Evolutionary conservation across 176 grass and related monocot genomes (phyloP), one percentile per base, ranked within the genome.

Genomic region (Saccharum officinarum): DNA sequence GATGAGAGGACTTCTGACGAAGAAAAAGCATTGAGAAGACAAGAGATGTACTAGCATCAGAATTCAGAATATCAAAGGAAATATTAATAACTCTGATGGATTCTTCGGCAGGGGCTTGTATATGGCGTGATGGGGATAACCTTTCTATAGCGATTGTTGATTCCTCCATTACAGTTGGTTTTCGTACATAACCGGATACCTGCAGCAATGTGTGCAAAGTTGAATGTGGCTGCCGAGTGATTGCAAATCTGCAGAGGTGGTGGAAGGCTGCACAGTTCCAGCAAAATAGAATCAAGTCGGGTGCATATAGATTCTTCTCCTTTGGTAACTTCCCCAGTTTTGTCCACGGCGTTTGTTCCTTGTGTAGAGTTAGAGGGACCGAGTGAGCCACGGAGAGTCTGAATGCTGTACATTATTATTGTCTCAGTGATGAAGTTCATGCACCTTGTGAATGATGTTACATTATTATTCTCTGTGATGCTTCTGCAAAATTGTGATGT

Each of bases 21-120:
- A 94, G 94, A 90, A 85, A 92, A 89, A 22, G 65, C 84, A 31
- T 71, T 83, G 60, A 92, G 89, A 80, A 93, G 92, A 42, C 94
- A 92, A 47, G 94, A 94, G 30, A 84, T 84, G 73, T 96, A 86
- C n/a, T 92, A 86, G 67, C 40, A 42, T n/a, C n/a, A n/a, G n/a
- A n/a, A n/a, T n/a, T 30, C 25, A 71, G 34, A 85, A 61, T 41
- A 5, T 38, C 6, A 49, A 69, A 69, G 39, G 2, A 20, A 26
- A 10, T 5, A 38, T 1, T 11, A 61, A n/a, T 4, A 44, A 26
- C 12, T 80, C 31, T 6, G 50, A 69, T 75, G n/a, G 12, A 54
- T 6, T 40, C 38, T 77, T 8, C 18, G 12, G 17, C 69, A 31
- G 8, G 64, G 37, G 26, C 4, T 71, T 52, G 25, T 44, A 44